Percentiles rank a stretch among this genome's conserved stretches.
phyloP scores from a whole-genome alignment of 2,329 filamentous ascomycete genomes.

The Cercospora sp. region DNA sequence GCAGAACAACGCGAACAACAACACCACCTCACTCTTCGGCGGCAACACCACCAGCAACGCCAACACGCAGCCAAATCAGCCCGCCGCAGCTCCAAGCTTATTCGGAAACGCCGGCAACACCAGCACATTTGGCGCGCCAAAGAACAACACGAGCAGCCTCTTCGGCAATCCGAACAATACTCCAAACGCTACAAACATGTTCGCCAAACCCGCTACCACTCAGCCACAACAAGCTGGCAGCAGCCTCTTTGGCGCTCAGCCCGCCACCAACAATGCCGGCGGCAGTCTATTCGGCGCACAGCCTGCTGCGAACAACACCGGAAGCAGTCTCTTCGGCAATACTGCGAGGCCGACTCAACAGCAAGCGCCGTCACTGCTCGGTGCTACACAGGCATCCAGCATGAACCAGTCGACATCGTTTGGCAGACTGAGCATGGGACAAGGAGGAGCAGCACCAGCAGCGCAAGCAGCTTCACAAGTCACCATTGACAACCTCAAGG shows the following conservation, averaged over 20 bases:
- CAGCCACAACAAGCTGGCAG: conserved; percentile 20
- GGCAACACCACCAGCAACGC: conserved; percentile 17
- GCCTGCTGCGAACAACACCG: conserved; percentile 13
- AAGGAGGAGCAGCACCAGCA: conserved; percentile 48
- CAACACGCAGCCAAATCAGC: conserved; percentile 19
- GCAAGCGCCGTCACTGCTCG: conserved; percentile 32
- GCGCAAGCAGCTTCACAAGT: conserved; percentile 54
- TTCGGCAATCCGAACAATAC: conserved; percentile 16
- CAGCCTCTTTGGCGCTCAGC: conserved; percentile 32
- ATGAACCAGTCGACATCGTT: conserved; percentile 33
- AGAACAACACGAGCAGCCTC: conserved; percentile 9
- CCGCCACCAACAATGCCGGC: conserved; percentile 8
- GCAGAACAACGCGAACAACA: conserved; percentile 22
- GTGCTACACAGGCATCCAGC: conserved; percentile 28
- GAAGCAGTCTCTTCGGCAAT: conserved; percentile 26
- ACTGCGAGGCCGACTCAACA: conserved; percentile 26
- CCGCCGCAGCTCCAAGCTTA: conserved; percentile 20
- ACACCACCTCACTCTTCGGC: conserved; percentile 19
- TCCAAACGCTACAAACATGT: conserved; percentile 32
- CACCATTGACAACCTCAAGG: conserved; percentile 73
- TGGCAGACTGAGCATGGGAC: conserved; percentile 48
- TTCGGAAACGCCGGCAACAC: conserved; percentile 20
- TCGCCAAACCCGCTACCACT: conserved; percentile 29
- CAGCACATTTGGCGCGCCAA: conserved; percentile 29
- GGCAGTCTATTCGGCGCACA: conserved; percentile 26